Evolutionary conservation across 345 rosid species (phyloP).

Genomic region (Anastatica hierochuntica): DNA sequence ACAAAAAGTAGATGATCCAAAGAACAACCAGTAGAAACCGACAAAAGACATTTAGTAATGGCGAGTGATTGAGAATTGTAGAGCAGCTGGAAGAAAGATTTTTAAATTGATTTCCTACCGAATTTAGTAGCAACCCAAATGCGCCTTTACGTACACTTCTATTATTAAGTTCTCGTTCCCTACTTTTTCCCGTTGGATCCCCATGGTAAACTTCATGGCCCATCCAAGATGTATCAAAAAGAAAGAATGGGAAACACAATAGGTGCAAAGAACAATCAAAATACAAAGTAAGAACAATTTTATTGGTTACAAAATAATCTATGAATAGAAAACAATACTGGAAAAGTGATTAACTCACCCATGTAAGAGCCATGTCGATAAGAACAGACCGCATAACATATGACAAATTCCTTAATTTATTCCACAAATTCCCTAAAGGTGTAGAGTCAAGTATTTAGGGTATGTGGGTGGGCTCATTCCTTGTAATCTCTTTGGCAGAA

Average conservation of each 20-base stretch:
- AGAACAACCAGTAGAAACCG: slow-evolving; percentile 61
- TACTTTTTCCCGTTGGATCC: slow-evolving; percentile 56
- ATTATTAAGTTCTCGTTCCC: slow-evolving; percentile 50
- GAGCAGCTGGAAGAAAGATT: neutral
- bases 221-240: slow-evolving; percentile 99
- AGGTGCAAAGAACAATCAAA: slow-evolving; percentile 42
- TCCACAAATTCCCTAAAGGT: slow-evolving; percentile 85
- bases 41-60: slow-evolving; percentile 1
- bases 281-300: neutral
- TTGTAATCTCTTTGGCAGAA: slow-evolving; percentile 68
- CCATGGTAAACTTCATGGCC: slow-evolving; percentile 98
- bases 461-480: slow-evolving; percentile 29
- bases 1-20: slow-evolving; percentile 75
- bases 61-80: neutral
- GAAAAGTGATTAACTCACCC: slow-evolving; percentile 43
- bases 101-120: slow-evolving; percentile 96
- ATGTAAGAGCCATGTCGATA: slow-evolving; percentile 85
- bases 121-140: slow-evolving; percentile 96
- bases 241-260: slow-evolving; percentile 97
- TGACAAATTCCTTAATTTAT: slow-evolving; percentile 89
- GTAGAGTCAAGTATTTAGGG: slow-evolving; percentile 81
- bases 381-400: slow-evolving; percentile 92
- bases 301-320: neutral
- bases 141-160: slow-evolving; percentile 98
- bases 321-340: neutral